Evolutionary conservation across 2,329 filamentous ascomycete genomes (phyloP).

Genomic region (Penicillium brevicompactum): DNA sequence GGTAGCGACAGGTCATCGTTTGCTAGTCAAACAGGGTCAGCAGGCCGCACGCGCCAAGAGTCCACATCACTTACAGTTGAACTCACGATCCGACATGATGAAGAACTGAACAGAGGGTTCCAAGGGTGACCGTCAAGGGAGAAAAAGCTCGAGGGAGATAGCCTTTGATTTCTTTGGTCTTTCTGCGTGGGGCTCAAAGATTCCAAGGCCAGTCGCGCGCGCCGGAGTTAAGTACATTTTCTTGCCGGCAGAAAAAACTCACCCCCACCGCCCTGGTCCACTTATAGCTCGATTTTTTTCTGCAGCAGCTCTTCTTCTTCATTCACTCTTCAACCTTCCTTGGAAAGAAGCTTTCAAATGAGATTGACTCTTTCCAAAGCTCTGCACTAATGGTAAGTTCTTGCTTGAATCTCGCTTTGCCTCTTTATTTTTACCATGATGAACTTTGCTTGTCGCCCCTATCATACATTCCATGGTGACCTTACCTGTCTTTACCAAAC

Average conservation of each 20-base stretch:
- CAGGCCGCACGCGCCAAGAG: slow-evolving; percentile 11
- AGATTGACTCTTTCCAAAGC: slow-evolving; percentile 21
- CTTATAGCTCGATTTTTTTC: slow-evolving; percentile 29
- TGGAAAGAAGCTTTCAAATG: slow-evolving; percentile 18
- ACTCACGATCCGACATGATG: slow-evolving; percentile 59
- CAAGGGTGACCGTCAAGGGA: background rate
- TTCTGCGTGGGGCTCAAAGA: slow-evolving; percentile 23
- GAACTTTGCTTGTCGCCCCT: slow-evolving; percentile 64
- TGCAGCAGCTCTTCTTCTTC: slow-evolving; percentile 10
- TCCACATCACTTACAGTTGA: slow-evolving; percentile 46
- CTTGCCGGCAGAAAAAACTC: slow-evolving; percentile 28
- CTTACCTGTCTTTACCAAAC: slow-evolving; percentile 64
- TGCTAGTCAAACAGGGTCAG: slow-evolving; percentile 39
- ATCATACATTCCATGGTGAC: slow-evolving; percentile 63
- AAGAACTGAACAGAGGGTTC: background rate
- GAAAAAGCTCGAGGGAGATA: background rate
- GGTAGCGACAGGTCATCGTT: slow-evolving; percentile 63
- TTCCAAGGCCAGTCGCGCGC: slow-evolving; percentile 10
- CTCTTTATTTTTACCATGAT: slow-evolving; percentile 47
- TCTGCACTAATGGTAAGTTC: slow-evolving; percentile 31
- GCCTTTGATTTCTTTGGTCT: slow-evolving; percentile 15
- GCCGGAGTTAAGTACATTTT: slow-evolving; percentile 23
- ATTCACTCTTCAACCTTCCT: slow-evolving; percentile 14
- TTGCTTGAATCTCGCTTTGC: slow-evolving; percentile 7
- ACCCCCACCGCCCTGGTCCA: slow-evolving; percentile 21